Base-by-base conservation (phyloP, 108 stramenopile species). In the Chaetoceros muelleri region DNA sequence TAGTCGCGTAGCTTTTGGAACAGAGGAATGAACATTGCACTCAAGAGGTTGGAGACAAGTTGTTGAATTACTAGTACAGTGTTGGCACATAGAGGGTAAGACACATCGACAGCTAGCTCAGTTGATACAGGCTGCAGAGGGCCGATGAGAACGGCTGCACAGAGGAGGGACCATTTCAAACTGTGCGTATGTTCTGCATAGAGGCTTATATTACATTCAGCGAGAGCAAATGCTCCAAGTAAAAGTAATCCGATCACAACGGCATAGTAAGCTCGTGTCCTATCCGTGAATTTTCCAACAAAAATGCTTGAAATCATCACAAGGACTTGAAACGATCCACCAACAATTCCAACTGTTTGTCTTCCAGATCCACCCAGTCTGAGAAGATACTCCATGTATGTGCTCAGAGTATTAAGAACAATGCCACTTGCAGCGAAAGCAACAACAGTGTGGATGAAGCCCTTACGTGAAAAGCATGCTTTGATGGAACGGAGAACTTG, bases 31-130 rank as follows among this genome's bases (percentile, higher is more conserved):
- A 92, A 92, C 13, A 80, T 22, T 13, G 90, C 90, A 50, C 80
- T 82, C 53, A 84, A 49, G 24, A 88, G 58, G 65, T 92, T 92
- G 49, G 86, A 85, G 61, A 83, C 80, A 22, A 92, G 75, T 51
- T 92, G 90, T 49, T 88, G 78, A 28, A 92, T 84, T 2, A 92
- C 90, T 26, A 92, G 58, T 2, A 92, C 90, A 0, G 85, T 87
- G 57, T 92, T 92, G 46, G 88, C 90, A 44, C 80, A 80, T 29
- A 87, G 53, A 0, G 90, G 90, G 61, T 87, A 85, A 0, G 72
- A 86, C 24, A 88, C 82, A 48, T 92, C 90, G 10, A 86, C 86
- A 31, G 82, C 86, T 29, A 92, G 67, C 57, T 87, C 90, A 7
- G 90, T 84, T 0, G 86, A 81, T 22, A 92, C 79, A 0, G 90